phyloP scores from a whole-genome alignment of 129 eudicot species.

The Kitagawia praeruptora region DNA sequence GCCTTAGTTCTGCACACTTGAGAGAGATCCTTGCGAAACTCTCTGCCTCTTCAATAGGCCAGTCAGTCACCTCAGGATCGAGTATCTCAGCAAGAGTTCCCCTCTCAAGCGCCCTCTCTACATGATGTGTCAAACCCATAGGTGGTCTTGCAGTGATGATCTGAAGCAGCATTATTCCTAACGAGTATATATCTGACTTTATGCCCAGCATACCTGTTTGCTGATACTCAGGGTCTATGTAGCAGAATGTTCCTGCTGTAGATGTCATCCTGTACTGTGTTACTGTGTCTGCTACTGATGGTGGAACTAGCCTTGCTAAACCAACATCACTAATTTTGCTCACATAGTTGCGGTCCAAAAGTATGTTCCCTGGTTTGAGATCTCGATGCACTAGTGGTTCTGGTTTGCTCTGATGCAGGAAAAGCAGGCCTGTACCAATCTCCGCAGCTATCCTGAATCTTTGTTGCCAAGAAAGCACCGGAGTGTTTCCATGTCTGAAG shows the following conservation, averaged over 20 bases:
- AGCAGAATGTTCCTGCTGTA: constrained; percentile 65
- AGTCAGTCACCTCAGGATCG: constrained; percentile 38
- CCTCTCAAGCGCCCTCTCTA: constrained; percentile 42
- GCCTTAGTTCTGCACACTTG: constrained; percentile 42
- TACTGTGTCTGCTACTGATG: constrained; percentile 50
- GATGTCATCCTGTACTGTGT: constrained; percentile 65
- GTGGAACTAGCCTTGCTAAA: constrained; percentile 59
- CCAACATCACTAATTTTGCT: constrained; percentile 67
- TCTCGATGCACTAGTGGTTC: constrained; percentile 65
- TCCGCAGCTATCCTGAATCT: constrained; percentile 56
- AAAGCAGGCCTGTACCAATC: constrained; percentile 47
- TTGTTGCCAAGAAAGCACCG: constrained; percentile 49
- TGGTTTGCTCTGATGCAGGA: constrained; percentile 66
- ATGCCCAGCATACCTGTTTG: constrained; percentile 61
- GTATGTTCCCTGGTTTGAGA: constrained; percentile 54
- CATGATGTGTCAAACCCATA: constrained; percentile 61
- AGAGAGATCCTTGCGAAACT: constrained; percentile 40
- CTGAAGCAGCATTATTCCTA: constrained; percentile 51
- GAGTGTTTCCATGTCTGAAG: constrained; percentile 37
- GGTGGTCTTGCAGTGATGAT: constrained; percentile 50
- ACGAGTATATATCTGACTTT: constrained; percentile 54
- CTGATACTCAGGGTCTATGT: constrained; percentile 65
- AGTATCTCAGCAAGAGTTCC: constrained; percentile 48
- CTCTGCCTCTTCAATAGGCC: constrained; percentile 53
- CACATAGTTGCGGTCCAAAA: constrained; percentile 52